Conservation (phyloP, 768 basidiomycete species). For the Leccinum boreale region DNA sequence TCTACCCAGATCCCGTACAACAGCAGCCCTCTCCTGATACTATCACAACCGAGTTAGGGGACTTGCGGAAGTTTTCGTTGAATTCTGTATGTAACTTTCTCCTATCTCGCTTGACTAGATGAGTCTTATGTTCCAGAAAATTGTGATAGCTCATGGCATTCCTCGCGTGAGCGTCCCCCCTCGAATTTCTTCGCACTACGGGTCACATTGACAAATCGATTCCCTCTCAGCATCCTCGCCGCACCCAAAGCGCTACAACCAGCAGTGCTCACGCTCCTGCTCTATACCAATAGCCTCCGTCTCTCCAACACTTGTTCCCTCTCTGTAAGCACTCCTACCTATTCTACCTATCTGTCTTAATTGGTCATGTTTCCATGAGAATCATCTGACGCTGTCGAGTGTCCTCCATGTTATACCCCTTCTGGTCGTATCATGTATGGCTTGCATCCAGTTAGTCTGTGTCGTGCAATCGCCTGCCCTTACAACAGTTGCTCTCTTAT, state of each 20-base stretch:
- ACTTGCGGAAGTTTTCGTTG: slow-evolving; percentile 14
- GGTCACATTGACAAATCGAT: not conserved
- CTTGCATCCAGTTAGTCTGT: slow-evolving; percentile 6
- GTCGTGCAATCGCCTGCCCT: slow-evolving; percentile 9
- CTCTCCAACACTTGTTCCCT: slow-evolving; percentile 9
- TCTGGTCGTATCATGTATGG: slow-evolving; percentile 9
- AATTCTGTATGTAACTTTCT: slow-evolving; percentile 7
- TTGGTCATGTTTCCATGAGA: not conserved
- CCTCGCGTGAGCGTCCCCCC: slow-evolving; percentile 12
- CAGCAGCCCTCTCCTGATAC: not conserved
- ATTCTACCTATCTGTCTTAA: not conserved
- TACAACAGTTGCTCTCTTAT: slow-evolving; percentile 4
- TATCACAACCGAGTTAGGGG: slow-evolving; percentile 9
- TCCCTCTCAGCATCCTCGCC: slow-evolving; percentile 6
- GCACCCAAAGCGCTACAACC: slow-evolving; percentile 6
- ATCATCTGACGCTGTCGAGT: slow-evolving; percentile 1
- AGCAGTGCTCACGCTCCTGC: slow-evolving; percentile 14
- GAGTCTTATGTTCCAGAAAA: not conserved
- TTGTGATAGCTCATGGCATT: slow-evolving; percentile 14
- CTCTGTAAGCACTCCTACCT: not conserved
- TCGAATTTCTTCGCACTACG: not conserved
- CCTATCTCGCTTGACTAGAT: not conserved
- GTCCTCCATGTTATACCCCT: slow-evolving; percentile 19
- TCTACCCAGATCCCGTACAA: not conserved
- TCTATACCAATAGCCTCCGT: slow-evolving; percentile 24